Conservation (phyloP, 2,329 filamentous ascomycete genomes). For the Capronia americana region DNA sequence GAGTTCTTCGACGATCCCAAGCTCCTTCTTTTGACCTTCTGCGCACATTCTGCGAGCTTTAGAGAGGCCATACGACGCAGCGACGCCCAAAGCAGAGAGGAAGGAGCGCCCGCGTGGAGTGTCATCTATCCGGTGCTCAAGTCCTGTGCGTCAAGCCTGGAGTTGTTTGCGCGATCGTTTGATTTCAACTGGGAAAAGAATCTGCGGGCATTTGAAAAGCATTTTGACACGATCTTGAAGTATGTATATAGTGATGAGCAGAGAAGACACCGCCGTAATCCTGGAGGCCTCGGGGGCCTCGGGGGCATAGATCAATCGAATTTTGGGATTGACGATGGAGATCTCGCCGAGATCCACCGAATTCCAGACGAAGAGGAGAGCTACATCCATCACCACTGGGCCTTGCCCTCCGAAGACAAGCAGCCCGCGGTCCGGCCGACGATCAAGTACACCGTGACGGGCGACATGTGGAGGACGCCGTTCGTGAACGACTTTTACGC, state of each 20-base stretch:
- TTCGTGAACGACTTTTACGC: conserved; percentile 13
- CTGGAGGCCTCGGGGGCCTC: background rate
- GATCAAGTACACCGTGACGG: conserved; percentile 24
- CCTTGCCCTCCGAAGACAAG: conserved; percentile 8
- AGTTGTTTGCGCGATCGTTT: conserved; percentile 30
- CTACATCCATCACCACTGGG: conserved; percentile 27
- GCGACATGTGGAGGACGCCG: conserved; percentile 7
- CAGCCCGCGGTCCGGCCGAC: conserved; percentile 7
- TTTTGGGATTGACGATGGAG: conserved; percentile 26
- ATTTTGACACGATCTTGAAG: conserved; percentile 20
- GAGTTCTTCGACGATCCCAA: conserved; percentile 20
- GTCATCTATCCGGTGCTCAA: conserved; percentile 19
- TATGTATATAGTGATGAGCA: conserved; percentile 18
- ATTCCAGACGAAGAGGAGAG: conserved; percentile 6
- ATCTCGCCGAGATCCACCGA: conserved; percentile 19
- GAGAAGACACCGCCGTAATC: background rate
- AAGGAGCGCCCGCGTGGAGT: conserved; percentile 14
- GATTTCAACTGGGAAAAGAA: conserved; percentile 21
- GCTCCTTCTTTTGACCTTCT: conserved; percentile 31
- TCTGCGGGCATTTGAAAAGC: conserved; percentile 8
- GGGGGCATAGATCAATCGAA: background rate
- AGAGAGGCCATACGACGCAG: conserved; percentile 11
- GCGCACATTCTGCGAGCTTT: conserved; percentile 32
- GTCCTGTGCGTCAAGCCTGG: conserved; percentile 25
- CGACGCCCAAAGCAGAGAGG: conserved; percentile 17